Base-by-base conservation (phyloP, 176 grass and related monocot genomes). In the Thalia dealbata region DNA sequence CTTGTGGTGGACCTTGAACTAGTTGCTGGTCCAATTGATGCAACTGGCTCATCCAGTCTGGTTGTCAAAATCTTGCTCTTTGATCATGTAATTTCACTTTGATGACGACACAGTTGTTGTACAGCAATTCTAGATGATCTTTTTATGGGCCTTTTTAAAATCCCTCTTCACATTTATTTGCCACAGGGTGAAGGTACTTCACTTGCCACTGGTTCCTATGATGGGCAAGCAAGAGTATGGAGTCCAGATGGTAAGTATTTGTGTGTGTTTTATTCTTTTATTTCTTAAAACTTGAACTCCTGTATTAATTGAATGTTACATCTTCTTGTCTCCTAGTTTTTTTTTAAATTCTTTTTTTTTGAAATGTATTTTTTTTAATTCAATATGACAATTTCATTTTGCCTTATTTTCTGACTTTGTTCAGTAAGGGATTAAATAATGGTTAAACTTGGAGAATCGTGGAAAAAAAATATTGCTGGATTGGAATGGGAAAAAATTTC, bases 181-280 rank as follows among this genome's bases (percentile, higher is more conserved):
- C 59, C 67, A 9, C 63, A 91, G 92, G 88, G 77, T 59, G 95
- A 97, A 82, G 95, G 95, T 73, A 88, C 87, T 70, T 79, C 90
- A 51, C 74, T 97, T 42, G 95, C 95, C 65, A 97, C 95, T 48
- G 95, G 95, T 64, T 97, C 95, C 38, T 97, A 97, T 60, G 95
- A 97, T 83, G 95, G 95, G 9, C 95, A 97, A 67, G 95, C 95
- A 64, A 87, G 95, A 81, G 84, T 97, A 76, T 97, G 95, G 95
- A 92, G 83, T 77, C 89, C 77, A 42, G 95, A 97, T 69, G 95
- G 92, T 96, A 69, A 82, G 86, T 70, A 24, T 76, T 66, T 60
- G 8, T 79, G 16, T 43, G 35, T n/a, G 15, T 61, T 50, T 74
- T 75, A 43, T 28, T 28, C 2, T 73, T 11, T 68, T n/a, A 55